Conservation (phyloP, 352 stramenopile genomes). For the Phytophthora pinifolia region DNA sequence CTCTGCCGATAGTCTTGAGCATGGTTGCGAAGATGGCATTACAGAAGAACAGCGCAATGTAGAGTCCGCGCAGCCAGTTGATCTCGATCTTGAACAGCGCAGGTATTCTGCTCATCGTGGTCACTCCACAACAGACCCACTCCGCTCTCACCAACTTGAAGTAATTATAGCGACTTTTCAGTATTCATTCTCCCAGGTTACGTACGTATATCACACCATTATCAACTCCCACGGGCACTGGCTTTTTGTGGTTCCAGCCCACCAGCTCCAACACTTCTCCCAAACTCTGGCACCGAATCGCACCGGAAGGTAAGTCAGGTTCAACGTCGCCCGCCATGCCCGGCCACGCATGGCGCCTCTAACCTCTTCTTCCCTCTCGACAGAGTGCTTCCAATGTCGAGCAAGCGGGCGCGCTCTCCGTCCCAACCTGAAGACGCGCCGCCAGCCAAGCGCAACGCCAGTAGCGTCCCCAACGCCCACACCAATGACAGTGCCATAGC, state of each 20-base stretch:
- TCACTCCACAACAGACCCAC: neutral
- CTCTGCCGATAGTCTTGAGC: conserved; percentile 64
- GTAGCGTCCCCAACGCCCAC: conserved; percentile 8
- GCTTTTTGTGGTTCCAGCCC: conserved; percentile 37
- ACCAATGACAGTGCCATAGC: neutral
- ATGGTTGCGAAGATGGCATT: conserved; percentile 69
- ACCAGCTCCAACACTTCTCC: conserved; percentile 17
- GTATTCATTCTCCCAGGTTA: conserved; percentile 11
- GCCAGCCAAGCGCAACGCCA: conserved; percentile 20
- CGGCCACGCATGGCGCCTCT: neutral
- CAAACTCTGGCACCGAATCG: conserved; percentile 37
- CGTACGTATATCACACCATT: conserved; percentile 5
- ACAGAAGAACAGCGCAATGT: conserved; percentile 71
- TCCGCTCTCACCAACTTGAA: too few species aligned
- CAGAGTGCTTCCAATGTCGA: conserved; percentile 13
- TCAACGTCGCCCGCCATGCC: conserved; percentile 1
- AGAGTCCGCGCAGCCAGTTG: conserved; percentile 44
- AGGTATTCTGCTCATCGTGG: neutral
- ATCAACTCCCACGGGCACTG: neutral
- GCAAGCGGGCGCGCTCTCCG: conserved; percentile 24
- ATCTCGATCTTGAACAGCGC: conserved; percentile 21
- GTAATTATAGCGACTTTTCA: conserved; percentile 28
- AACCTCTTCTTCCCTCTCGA: neutral
- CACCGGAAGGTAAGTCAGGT: conserved; percentile 7
- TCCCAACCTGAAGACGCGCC: conserved; percentile 11